phyloP scores from a whole-genome alignment of 1,284 basidiomycete species.

The Omphalotus olearius region DNA sequence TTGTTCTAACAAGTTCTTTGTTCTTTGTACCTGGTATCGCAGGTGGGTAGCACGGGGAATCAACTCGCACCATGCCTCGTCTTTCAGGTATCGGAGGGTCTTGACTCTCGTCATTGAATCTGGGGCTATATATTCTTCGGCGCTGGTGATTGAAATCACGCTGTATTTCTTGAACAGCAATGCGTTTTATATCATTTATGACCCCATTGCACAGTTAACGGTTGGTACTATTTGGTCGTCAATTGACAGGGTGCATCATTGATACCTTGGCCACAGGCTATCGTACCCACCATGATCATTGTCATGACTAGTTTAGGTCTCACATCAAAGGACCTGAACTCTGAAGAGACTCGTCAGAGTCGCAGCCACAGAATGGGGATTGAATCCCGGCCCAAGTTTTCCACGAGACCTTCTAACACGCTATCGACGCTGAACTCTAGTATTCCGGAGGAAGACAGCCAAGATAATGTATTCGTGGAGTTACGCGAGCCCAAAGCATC shows the following conservation, averaged over 20 bases:
- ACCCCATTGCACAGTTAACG: constrained; percentile 37
- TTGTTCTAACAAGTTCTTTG: not conserved
- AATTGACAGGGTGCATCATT: not conserved
- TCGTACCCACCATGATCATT: constrained; percentile 30
- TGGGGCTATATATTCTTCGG: constrained; percentile 35
- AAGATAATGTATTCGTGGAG: not conserved
- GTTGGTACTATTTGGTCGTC: constrained; percentile 19
- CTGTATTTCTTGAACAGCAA: constrained; percentile 33
- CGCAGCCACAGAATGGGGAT: not conserved
- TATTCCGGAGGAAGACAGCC: constrained; percentile 17
- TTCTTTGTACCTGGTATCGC: not conserved
- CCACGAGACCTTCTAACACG: not conserved
- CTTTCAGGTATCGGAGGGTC: constrained; percentile 28
- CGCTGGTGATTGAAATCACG: constrained; percentile 33
- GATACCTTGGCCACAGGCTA: constrained; percentile 19
- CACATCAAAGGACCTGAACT: constrained; percentile 24
- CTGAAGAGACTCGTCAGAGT: constrained; percentile 1
- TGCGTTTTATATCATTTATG: constrained; percentile 37
- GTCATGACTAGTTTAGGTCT: constrained; percentile 28
- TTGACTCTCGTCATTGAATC: constrained; percentile 35
- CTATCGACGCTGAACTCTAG: not conserved
- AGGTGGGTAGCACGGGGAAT: constrained; percentile 23
- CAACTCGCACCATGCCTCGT: constrained; percentile 1
- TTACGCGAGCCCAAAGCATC: not conserved
- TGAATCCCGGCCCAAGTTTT: constrained; percentile 11